Evolutionary conservation across 129 eudicot genomes (phyloP), one percentile per base, ranked within the genome.

Genomic region (Flaveria bidentis): DNA sequence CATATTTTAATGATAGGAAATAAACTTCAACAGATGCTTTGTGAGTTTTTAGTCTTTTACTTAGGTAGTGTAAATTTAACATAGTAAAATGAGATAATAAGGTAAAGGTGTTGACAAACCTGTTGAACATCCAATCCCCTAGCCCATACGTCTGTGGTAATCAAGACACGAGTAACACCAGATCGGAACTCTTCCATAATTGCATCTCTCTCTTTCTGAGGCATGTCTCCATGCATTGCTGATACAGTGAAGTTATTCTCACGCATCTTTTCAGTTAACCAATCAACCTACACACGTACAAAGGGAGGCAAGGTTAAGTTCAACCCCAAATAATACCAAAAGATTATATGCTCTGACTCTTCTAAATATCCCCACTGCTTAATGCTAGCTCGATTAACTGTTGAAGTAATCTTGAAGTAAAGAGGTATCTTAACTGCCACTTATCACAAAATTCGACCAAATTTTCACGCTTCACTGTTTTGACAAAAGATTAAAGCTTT

Each of bases 141-240:
- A 12, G 98, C 98, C 98, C 97, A 93, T 10, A 93, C 98, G 84
- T 93, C 98, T 4, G 98, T 93, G 16, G 98, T 88, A 65, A 93
- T 93, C 76, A 93, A 83, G 66, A 93, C 98, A 26, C 98, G 89
- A 30, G 98, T 93, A 61, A 79, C 76, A 52, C 91, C 95, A 15
- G 85, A 81, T 53, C 96, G 81, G 20, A 93, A 93, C 58, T 90
- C 97, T 25, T 57, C 80, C 98, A 93, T 93, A 26, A 93, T 90
- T 93, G 98, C 98, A 88, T 93, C 98, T 68, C 98, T 72, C 73
- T 93, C 98, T 80, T 87, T 90, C 73, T 93, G 98, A 53, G 98
- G 98, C 98, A 93, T 93, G 75, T 90, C 96, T 77, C 98, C 98
- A 26, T 93, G 98, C 98, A 93, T 93, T 20, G 96, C 86, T 13